phyloP scores from a whole-genome alignment of 495 filamentous ascomycete species.

The Annulohypoxylon stygium region DNA sequence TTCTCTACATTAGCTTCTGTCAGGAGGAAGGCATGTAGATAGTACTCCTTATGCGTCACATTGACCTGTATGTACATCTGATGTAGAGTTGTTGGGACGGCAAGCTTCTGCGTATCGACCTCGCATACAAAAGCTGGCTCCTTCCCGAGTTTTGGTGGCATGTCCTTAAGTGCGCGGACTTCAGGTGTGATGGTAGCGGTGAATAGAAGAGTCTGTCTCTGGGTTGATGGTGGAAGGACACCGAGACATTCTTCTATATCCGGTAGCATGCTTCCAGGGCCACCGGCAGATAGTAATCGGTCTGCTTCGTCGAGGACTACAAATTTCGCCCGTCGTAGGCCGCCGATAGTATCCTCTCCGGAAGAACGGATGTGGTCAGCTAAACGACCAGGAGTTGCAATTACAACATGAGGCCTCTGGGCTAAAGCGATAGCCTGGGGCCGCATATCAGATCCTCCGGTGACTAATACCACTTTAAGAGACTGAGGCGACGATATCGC shows the following conservation, averaged over 20 bases:
- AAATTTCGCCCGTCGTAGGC: slow-evolving; percentile 80
- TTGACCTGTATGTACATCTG: slow-evolving; percentile 90
- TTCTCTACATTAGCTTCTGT: slow-evolving; percentile 81
- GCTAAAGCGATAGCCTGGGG: slow-evolving; percentile 85
- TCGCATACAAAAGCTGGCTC: slow-evolving; percentile 90
- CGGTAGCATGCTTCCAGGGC: slow-evolving; percentile 85
- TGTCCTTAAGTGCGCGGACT: slow-evolving; percentile 82
- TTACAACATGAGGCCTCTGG: slow-evolving; percentile 87
- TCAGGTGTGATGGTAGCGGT: slow-evolving; percentile 97
- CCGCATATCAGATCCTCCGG: slow-evolving; percentile 93
- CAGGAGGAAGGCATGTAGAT: slow-evolving; percentile 88
- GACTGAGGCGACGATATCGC: slow-evolving; percentile 88
- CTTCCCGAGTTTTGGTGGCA: slow-evolving; percentile 73
- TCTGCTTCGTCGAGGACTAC: slow-evolving; percentile 98
- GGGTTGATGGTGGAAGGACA: slow-evolving; percentile 74
- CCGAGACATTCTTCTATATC: slow-evolving; percentile 90
- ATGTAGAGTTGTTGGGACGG: slow-evolving; percentile 81
- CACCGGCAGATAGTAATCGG: slow-evolving; percentile 79
- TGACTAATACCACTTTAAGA: slow-evolving; percentile 87
- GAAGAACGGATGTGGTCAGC: slow-evolving; percentile 94
- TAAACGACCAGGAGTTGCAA: slow-evolving; percentile 93
- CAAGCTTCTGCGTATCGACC: slow-evolving; percentile 78
- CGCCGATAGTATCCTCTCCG: slow-evolving; percentile 87
- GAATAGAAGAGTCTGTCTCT: slow-evolving; percentile 85
- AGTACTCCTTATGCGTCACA: slow-evolving; percentile 91